phyloP scores from a whole-genome alignment of 2,329 filamentous ascomycete genomes.

The Rugonectria rugulosa region DNA sequence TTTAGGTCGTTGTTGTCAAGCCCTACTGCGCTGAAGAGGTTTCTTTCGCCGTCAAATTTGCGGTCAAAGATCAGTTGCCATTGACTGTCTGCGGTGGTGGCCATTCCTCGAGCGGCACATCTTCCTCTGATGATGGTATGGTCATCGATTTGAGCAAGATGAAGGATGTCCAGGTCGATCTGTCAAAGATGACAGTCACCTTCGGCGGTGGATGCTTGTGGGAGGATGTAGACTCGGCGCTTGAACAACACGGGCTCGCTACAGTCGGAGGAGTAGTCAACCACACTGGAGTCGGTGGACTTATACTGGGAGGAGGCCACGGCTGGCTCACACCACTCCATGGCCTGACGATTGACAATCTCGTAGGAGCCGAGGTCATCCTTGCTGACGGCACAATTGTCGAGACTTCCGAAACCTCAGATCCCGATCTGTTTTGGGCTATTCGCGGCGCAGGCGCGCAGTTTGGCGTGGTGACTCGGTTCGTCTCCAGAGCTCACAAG shows the following conservation, averaged over 20 bases:
- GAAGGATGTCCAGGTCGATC: constrained; percentile 56
- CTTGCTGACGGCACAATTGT: constrained; percentile 47
- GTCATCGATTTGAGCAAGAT: constrained; percentile 63
- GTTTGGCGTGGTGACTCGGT: constrained; percentile 52
- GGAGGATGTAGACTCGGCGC: constrained; percentile 61
- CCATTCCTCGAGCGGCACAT: constrained; percentile 61
- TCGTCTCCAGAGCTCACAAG: constrained; percentile 39
- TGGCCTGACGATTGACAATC: constrained; percentile 58
- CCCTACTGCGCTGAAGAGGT: constrained; percentile 48
- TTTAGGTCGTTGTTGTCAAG: constrained; percentile 51
- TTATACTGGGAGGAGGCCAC: constrained; percentile 65
- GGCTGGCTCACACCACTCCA: constrained; percentile 62
- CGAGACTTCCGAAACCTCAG: constrained; percentile 47
- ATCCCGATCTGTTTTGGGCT: constrained; percentile 57
- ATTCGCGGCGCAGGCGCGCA: constrained; percentile 56
- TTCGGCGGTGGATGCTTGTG: constrained; percentile 60
- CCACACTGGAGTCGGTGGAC: constrained; percentile 67
- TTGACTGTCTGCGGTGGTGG: constrained; percentile 62
- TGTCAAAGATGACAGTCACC: constrained; percentile 50
- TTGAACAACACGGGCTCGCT: constrained; percentile 58
- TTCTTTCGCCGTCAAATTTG: constrained; percentile 32
- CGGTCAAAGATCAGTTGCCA: constrained; percentile 48
- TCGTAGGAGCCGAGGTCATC: constrained; percentile 49
- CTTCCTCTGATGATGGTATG: constrained; percentile 57
- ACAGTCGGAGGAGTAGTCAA: constrained; percentile 69